Conservation (phyloP, 2,329 filamentous ascomycete species). For the Monosporascus sp. region DNA sequence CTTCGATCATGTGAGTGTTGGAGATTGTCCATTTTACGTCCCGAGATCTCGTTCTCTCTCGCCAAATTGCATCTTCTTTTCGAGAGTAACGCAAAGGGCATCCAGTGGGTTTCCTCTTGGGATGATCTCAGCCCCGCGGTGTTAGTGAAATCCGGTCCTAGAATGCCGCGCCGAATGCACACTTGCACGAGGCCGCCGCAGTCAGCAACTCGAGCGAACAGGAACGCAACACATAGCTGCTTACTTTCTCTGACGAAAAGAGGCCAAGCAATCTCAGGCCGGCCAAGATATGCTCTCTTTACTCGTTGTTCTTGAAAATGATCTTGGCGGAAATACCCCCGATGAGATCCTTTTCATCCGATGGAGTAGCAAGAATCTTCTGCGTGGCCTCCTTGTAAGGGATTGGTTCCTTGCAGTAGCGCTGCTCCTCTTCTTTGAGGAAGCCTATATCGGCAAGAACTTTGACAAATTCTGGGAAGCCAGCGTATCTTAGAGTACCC, state of each 20-base stretch:
- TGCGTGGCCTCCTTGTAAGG: constrained; percentile 83
- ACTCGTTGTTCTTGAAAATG: constrained; percentile 61
- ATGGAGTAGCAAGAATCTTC: constrained; percentile 64
- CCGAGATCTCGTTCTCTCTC: constrained; percentile 81
- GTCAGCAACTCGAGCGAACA: constrained; percentile 64
- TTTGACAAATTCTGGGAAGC: constrained; percentile 88
- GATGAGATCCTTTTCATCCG: constrained; percentile 63
- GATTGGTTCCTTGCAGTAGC: constrained; percentile 60
- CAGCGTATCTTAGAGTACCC: constrained; percentile 78
- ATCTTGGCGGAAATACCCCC: constrained; percentile 72
- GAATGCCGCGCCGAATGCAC: background rate
- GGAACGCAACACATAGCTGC: constrained; percentile 20
- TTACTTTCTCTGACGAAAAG: constrained; percentile 6
- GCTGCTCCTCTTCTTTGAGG: constrained; percentile 64
- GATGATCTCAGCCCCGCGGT: constrained; percentile 12
- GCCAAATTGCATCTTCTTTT: constrained; percentile 88
- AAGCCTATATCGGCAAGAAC: constrained; percentile 86
- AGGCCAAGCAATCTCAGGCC: constrained; percentile 67
- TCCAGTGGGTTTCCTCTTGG: constrained; percentile 75
- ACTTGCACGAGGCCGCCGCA: constrained; percentile 1
- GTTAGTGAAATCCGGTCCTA: background rate
- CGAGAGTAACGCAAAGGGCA: constrained; percentile 82
- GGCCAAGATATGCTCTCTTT: constrained; percentile 63
- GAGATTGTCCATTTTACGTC: constrained; percentile 32
- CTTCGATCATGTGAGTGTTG: background rate